Evolutionary conservation across 2,329 filamentous ascomycete genomes (phyloP), one percentile per base, ranked within the genome.

Genomic region (Acrodontium crateriforme): DNA sequence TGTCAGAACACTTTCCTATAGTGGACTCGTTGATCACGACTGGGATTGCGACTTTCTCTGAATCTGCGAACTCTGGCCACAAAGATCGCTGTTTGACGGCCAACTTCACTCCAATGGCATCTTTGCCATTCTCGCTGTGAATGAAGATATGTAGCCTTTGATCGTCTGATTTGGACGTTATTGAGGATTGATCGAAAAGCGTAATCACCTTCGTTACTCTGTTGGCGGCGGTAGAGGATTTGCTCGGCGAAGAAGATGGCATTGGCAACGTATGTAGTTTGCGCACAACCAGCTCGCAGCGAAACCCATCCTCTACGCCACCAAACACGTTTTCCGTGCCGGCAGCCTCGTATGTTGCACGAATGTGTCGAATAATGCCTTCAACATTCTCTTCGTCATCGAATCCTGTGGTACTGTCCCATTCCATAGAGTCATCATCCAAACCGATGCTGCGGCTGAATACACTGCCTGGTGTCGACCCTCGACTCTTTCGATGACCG

Each of bases 401-500:
- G 18, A 39, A 31, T 18, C 42, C 42, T 9, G 42, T 35, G 9
- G 37, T 44, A 24, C 30, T 39, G 28, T 49, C 50, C n/a, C 52
- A 25, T 15, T 53, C 50, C 46, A 53, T 53, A 2, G 38, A 35
- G 14, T 47, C 44, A 25, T 46, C 63, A n/a, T 52, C 48, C 6
- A 42, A 37, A 11, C 43, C 49, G 12, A 49, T 26, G 28, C 50
- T 54, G 11, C 44, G 43, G 24, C 44, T 42, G 29, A 47, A 49
- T 1, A 44, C 34, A 20, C 59, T 59, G 18, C 65, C 68, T 14
- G 65, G 67, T 2, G 71, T 63, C 7, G 70, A 74, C n/a, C 59
- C 63, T 40, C 69, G 62, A 32, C 67, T 55, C 25, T 56, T 58
- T 11, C 56, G 52, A 15, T 53, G 53, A 24, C 56, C 57, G 33